Conservation (phyloP, 2,329 filamentous ascomycete genomes). For the Monilinia polystroma region DNA sequence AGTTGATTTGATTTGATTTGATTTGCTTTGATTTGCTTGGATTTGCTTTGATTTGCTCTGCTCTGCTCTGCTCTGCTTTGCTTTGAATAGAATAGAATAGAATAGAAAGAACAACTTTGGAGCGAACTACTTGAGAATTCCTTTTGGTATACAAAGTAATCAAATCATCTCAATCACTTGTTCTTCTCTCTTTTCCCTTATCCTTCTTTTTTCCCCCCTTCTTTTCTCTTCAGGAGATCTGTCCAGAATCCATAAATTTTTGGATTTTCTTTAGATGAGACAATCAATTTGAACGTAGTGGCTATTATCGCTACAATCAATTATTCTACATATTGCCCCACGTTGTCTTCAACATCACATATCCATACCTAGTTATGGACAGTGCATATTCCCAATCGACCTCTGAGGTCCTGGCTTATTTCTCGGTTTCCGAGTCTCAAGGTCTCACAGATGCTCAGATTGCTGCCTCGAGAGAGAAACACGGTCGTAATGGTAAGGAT, state of each 20-base stretch:
- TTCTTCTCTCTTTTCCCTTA: not conserved
- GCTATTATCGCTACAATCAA: constrained; percentile 24
- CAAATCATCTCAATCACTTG: no score
- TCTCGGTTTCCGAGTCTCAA: constrained; percentile 53
- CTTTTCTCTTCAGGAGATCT: constrained; percentile 11
- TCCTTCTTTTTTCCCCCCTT: not conserved
- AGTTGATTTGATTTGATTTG: no score
- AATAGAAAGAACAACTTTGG: no score
- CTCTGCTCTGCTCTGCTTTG: no score
- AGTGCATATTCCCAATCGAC: constrained; percentile 59
- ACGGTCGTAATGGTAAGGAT: constrained; percentile 65
- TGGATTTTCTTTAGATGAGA: constrained; percentile 21
- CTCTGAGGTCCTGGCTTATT: constrained; percentile 58
- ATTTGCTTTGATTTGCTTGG: no score
- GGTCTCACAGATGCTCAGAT: constrained; percentile 63
- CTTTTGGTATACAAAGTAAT: no score
- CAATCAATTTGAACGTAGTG: constrained; percentile 22
- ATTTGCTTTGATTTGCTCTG: no score
- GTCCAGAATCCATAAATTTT: not conserved
- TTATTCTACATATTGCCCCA: constrained; percentile 13
- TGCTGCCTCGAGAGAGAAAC: constrained; percentile 52
- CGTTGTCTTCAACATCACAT: constrained; percentile 16
- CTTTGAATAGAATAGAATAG: no score
- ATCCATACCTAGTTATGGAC: constrained; percentile 50
- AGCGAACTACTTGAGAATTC: no score